phyloP scores from a whole-genome alignment of 1,284 basidiomycete species.

The Tylopilus orsonianus region DNA sequence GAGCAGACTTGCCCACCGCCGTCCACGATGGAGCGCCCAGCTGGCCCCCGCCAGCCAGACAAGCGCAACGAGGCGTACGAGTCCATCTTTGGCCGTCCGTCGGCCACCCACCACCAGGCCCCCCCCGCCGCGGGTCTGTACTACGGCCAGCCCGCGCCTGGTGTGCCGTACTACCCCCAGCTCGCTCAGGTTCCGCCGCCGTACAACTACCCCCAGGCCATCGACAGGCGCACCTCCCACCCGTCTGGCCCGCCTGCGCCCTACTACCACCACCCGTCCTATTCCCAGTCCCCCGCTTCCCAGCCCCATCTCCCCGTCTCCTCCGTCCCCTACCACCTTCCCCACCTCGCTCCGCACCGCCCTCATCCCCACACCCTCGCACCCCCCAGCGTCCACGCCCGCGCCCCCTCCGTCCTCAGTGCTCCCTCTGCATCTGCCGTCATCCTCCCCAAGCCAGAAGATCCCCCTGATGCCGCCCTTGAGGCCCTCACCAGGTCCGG shows the following conservation, averaged over 20 bases:
- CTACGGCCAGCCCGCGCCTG: conserved; percentile 22
- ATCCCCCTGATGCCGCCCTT: conserved; percentile 51
- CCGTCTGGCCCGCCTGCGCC: conserved; percentile 26
- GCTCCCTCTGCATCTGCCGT: conserved; percentile 43
- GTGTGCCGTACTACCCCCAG: conserved; percentile 18
- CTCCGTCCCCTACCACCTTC: conserved; percentile 25
- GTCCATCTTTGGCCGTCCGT: conserved; percentile 78
- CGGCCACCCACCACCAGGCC: conserved; percentile 52
- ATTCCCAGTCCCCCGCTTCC: conserved; percentile 28
- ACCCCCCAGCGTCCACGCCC: conserved; percentile 41
- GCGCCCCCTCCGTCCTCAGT: conserved; percentile 54
- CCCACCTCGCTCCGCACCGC: conserved; percentile 28
- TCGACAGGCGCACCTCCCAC: conserved; percentile 35
- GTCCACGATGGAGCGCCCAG: conserved; percentile 59
- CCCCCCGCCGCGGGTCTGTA: conserved; percentile 16
- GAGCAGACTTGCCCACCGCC: conserved; percentile 1
- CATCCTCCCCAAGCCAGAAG: conserved; percentile 51
- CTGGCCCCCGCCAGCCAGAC: conserved; percentile 70
- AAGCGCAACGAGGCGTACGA: conserved; percentile 78
- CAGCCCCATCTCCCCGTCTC: conserved; percentile 27
- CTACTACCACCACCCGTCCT: conserved; percentile 35
- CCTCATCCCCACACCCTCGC: conserved; percentile 36
- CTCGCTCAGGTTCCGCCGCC: conserved; percentile 27
- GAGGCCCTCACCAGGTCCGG: conserved; percentile 50
- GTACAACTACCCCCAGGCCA: conserved; percentile 25